These are phyloP conservation scores for Fomitopsis pulvina DNA, from an alignment of 768 basidiomycete genomes.

Conservation along the genomic window DNA sequence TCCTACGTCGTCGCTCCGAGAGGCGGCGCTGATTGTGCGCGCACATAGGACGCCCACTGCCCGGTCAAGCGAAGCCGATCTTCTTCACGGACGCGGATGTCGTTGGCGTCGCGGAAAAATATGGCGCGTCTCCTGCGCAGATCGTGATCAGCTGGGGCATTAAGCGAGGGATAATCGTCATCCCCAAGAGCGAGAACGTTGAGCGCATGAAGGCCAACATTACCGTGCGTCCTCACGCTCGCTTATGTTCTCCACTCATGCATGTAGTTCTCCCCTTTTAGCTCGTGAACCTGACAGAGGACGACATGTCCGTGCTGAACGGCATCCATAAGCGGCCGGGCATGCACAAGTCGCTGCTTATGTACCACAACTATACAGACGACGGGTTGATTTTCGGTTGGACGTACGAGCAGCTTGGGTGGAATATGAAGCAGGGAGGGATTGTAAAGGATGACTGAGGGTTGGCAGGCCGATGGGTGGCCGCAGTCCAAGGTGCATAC, in stretches of 20 bases:
- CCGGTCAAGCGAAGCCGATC: constrained; percentile 16
- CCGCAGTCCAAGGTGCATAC: too few species aligned
- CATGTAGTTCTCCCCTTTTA: too few species aligned
- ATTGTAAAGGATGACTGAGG: constrained; percentile 12
- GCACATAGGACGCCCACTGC: constrained; percentile 28
- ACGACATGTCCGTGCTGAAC: constrained; percentile 53
- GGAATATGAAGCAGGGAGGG: constrained; percentile 32
- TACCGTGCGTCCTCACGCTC: constrained; percentile 24
- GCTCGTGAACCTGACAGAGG: constrained; percentile 52
- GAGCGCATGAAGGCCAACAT: constrained; percentile 49
- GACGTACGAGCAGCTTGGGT: constrained; percentile 38
- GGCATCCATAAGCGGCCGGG: constrained; percentile 48
- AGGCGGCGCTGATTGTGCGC: neutral
- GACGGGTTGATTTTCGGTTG: constrained; percentile 35
- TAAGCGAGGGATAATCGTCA: constrained; percentile 43
- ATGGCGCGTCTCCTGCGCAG: constrained; percentile 43
- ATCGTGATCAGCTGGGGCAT: constrained; percentile 53
- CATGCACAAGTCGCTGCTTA: constrained; percentile 32
- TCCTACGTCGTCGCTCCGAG: constrained; percentile 2
- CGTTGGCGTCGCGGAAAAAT: constrained; percentile 20
- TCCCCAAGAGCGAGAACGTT: constrained; percentile 44
- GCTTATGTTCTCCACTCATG: too few species aligned
- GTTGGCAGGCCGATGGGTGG: neutral
- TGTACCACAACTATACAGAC: constrained; percentile 13
- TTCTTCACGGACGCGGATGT: constrained; percentile 28